Percentiles rank a stretch among this genome's conserved stretches.
These are phyloP conservation scores for Colletotrichum chrysophilum DNA, from an alignment of 2,329 filamentous ascomycete species.

Conservation along the genomic window DNA sequence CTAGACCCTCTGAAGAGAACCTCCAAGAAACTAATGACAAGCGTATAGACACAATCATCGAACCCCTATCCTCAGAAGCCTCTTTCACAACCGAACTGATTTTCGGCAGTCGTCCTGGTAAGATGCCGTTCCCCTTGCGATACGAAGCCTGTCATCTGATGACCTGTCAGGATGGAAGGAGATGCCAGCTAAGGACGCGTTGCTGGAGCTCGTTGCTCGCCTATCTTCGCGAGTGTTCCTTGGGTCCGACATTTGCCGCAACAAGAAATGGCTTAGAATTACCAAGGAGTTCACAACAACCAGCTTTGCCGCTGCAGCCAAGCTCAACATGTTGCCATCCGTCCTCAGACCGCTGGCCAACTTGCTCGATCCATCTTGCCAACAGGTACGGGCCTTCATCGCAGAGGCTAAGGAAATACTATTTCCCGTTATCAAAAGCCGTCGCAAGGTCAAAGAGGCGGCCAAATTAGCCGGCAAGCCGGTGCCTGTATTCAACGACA, in stretches of 20 bases:
- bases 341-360: constrained; percentile 45
- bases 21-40: not conserved
- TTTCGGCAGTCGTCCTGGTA: not conserved
- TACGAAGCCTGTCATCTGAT: not conserved
- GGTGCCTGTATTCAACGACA: constrained; percentile 32
- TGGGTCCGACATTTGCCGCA: constrained; percentile 47
- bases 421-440: constrained; percentile 32
- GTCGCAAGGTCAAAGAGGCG: constrained; percentile 28
- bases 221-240: constrained; percentile 55
- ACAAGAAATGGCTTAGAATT: constrained; percentile 51
- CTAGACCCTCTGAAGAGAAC: not conserved
- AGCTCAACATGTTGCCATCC: constrained; percentile 43
- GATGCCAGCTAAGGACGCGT: not conserved
- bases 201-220: constrained; percentile 44
- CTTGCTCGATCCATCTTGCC: constrained; percentile 45
- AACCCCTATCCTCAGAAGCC: not conserved
- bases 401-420: constrained; percentile 39
- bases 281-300: constrained; percentile 45
- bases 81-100: not conserved
- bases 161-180: constrained; percentile 26
- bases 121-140: rapidly evolving
- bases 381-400: constrained; percentile 36
- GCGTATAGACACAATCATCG: not conserved
- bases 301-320: constrained; percentile 35
- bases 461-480: not conserved